phyloP scores from a whole-genome alignment of 495 filamentous ascomycete genomes.

The Hypoxylon fragiforme region DNA sequence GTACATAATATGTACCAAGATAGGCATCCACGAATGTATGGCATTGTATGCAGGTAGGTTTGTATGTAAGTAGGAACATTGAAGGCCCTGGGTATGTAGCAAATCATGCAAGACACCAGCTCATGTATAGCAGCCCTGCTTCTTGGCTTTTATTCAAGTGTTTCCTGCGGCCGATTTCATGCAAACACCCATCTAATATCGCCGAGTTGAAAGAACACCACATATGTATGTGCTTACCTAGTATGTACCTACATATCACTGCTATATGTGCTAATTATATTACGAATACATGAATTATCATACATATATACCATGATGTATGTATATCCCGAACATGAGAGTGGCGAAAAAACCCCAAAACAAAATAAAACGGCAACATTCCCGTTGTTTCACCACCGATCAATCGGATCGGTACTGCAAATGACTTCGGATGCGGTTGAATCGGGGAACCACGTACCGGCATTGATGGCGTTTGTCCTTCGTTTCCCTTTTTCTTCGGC shows the following conservation, averaged over 20 bases:
- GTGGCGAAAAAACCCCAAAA: neutral
- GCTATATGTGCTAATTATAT: no score
- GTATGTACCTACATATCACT: no score
- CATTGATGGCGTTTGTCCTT: conserved; percentile 1
- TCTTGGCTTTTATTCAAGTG: no score
- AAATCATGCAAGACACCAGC: conserved; percentile 23
- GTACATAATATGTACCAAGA: no score
- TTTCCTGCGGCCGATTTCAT: conserved; percentile 12
- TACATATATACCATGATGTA: no score
- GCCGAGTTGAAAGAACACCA: neutral
- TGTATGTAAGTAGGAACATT: no score
- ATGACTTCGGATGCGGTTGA: neutral
- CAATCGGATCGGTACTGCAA: conserved; percentile 2
- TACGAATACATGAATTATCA: no score
- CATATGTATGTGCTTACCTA: no score
- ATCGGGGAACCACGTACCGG: conserved; percentile 11
- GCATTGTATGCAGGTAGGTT: neutral
- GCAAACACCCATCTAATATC: conserved; percentile 7
- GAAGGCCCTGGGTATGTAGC: neutral
- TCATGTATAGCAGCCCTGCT: conserved; percentile 13
- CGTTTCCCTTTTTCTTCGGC: neutral
- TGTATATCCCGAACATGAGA: neutral
- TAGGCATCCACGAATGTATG: no score
- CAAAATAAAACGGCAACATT: conserved; percentile 5
- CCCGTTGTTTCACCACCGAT: conserved; percentile 3